These are phyloP conservation scores for Candida coquimbonensis DNA, from an alignment of 805 yeast genomes.

Conservation along the genomic window DNA sequence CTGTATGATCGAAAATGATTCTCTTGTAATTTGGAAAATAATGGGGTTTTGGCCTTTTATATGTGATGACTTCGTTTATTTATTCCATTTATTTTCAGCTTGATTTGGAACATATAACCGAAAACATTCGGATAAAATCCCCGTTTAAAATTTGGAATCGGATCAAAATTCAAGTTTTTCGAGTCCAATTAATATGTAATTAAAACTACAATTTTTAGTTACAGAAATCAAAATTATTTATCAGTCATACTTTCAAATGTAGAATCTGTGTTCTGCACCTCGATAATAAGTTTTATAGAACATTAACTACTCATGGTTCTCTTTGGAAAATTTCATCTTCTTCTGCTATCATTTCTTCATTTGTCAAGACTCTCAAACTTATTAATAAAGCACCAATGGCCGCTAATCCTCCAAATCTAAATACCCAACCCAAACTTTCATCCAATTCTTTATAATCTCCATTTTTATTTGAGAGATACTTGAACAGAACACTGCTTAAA, in stretches of 20 bases:
- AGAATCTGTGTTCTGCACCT: too few species aligned
- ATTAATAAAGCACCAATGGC: conserved; percentile 39
- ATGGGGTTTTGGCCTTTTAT: neutral
- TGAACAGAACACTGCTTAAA: conserved; percentile 40
- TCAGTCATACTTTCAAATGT: too few species aligned
- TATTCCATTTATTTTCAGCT: neutral
- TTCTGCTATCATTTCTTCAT: conserved; percentile 30
- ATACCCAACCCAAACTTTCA: conserved; percentile 48
- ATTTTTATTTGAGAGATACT: conserved; percentile 24
- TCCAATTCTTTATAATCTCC: conserved; percentile 27
- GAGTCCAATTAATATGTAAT: too few species aligned
- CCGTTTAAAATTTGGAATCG: neutral
- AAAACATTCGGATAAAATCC: neutral
- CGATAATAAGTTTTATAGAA: too few species aligned
- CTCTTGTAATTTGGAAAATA: neutral
- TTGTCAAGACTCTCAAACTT: conserved; percentile 36
- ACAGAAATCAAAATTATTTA: too few species aligned
- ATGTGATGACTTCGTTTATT: neutral
- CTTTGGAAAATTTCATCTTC: conserved; percentile 13
- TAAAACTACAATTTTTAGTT: too few species aligned
- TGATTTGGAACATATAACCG: conserved; percentile 1
- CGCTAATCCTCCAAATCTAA: conserved; percentile 46
- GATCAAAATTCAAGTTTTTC: too few species aligned
- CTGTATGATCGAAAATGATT: neutral
- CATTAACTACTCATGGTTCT: neutral